Base-by-base conservation (phyloP, 129 eudicot species). In the Flaveria linearis region DNA sequence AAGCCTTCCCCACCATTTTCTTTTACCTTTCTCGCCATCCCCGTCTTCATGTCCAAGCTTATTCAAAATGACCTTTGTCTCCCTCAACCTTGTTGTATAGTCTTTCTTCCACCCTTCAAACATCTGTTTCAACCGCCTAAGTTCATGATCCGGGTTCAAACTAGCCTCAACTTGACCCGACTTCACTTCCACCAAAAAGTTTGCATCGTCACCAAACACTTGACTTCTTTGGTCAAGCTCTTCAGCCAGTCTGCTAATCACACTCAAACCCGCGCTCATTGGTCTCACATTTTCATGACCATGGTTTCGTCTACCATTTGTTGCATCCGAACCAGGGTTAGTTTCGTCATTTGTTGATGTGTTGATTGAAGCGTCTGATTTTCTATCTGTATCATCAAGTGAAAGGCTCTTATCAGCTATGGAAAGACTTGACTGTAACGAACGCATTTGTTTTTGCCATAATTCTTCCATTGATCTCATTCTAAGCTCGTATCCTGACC, bases 71-170 rank as follows among this genome's bases (percentile, higher is more conserved):
- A 84, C 92, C 86, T 93, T 93, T 4, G 98, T 93, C 74, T 93
- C 98, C 83, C 96, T 81, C 71, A 93, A 66, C 49, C 98, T 80
- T 14, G 87, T 47, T 3, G 88, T 89, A 22, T 93, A 93, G 78
- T 93, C 98, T 73, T 93, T 93, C 86, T 93, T 93, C 98, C 98
- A 93, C 5, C 95, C 83, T 55, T 93, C 98, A 74, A 93, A 93
- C 96, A 88, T 90, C 67, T 85, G 89, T 72, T 90, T 93, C 81
- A 93, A 69, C 78, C 96, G 82, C 62, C 89, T 55, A 7, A 93
- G 91, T 72, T 93, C 98, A 4, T 78, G 90, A 77, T 93, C 96
- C 5, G 98, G 96, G 65, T 87, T 79, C 89, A 90, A 80, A 57
- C 69, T 85, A 0, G 95, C 98, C 0, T 93, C 98, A 0, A 77